Evolutionary conservation across 371 early-diverging fungal species (phyloP), one percentile per base, ranked within the genome.

Genomic region (Mucor piriformis): DNA sequence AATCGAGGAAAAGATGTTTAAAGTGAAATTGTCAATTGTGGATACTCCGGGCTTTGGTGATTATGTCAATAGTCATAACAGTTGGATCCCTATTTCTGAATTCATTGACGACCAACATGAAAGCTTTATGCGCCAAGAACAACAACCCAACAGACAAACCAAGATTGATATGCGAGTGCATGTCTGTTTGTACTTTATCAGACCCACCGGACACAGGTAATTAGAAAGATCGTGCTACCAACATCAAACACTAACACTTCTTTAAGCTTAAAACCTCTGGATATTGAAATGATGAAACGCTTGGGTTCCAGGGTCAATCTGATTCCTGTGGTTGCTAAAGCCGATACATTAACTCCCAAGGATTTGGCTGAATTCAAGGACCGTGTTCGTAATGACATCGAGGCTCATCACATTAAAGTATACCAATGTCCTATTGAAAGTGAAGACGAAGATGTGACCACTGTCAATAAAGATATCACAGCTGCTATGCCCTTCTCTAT

Each of bases 91-190:
- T 57, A 76, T 89, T 61, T 71, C 88, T 35, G 83, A 88, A 42
- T 86, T 95, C 72, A 86, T 99, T 55, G 95, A 97, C 69, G 95
- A 95, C 59, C 97, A 96, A 74, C 95, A 95, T 79, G 94, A 92
- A 67, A 84, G 81, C 52, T 93, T 91, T 64, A 88, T 98, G 87
- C 85, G 88, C 63, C 81, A 83, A 56, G 89, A 90, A 66, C 73
- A 77, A 35, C 80, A 82, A 42, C 75, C 83, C 5, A 67, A 76
- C 16, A 72, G 89, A 29, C 59, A 75, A 44, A 75, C 82, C 25
- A 72, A 79, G 53, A 81, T 84, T 57, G 92, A 92, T 69, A 64
- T 85, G 61, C 71, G 92, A 49, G 86, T 92, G n/a, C 89, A 99
- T 67, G 95, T 92, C 3, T 94, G 95, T 67, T 68, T 99, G 25